These are phyloP conservation scores for Ceratobasidium sp. DNA, from an alignment of 1,284 basidiomycete genomes.

Conservation along the genomic window DNA sequence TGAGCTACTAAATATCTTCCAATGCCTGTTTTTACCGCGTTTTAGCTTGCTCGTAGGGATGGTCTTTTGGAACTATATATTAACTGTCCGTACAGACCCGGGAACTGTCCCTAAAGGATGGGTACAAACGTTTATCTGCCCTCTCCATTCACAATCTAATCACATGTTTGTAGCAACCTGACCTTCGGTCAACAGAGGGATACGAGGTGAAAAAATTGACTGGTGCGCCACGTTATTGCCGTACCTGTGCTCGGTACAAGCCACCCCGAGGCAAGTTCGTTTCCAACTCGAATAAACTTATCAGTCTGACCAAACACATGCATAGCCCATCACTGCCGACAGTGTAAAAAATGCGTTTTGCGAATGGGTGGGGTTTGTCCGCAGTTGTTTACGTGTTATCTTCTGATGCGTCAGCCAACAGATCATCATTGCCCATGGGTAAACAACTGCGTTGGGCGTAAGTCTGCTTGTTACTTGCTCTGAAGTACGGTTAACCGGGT, in stretches of 20 bases:
- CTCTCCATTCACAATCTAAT: neutral
- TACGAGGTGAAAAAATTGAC: conserved; percentile 89
- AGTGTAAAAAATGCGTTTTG: conserved; percentile 84
- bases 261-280: conserved; percentile 59
- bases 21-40: conserved; percentile 23
- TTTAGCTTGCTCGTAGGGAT: conserved; percentile 74
- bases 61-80: conserved; percentile 86
- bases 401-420: conserved; percentile 47
- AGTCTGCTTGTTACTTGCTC: neutral
- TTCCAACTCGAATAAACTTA: neutral
- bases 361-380: conserved; percentile 69
- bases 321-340: conserved; percentile 83
- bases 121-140: conserved; percentile 58
- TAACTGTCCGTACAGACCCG: conserved; percentile 82
- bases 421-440: conserved; percentile 94
- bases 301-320: neutral
- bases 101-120: conserved; percentile 82
- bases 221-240: conserved; percentile 80
- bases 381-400: conserved; percentile 35
- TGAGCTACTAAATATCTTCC: no score
- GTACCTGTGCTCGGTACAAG: conserved; percentile 76
- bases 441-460: conserved; percentile 87
- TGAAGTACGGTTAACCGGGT: neutral
- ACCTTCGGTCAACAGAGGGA: conserved; percentile 69
- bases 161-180: conserved; percentile 65